These are phyloP conservation scores for Leccinum rimulosum DNA, from an alignment of 768 basidiomycete genomes.

Conservation along the genomic window DNA sequence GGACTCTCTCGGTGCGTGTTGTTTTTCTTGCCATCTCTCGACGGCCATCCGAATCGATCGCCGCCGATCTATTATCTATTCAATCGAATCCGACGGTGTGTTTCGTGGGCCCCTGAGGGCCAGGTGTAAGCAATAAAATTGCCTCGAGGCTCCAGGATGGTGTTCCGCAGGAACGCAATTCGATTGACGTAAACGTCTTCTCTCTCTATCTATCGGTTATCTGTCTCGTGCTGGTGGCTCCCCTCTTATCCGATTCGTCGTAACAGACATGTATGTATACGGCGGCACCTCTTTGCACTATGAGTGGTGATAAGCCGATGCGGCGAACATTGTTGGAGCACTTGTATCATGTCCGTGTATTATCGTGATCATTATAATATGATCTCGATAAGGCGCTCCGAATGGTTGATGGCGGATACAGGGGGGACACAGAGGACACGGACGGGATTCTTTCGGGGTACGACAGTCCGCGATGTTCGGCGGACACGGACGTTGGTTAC, in stretches of 20 bases:
- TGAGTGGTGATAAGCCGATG: slow-evolving; percentile 12
- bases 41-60: slow-evolving; percentile 8
- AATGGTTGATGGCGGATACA: slow-evolving; percentile 8
- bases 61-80: background rate
- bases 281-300: background rate
- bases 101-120: slow-evolving; percentile 7
- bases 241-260: background rate
- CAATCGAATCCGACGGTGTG: background rate
- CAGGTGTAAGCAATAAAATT: slow-evolving; percentile 2
- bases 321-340: background rate
- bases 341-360: background rate
- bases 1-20: background rate
- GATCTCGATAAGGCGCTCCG: background rate
- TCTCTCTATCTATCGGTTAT: slow-evolving; percentile 8
- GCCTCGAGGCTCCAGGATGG: slow-evolving; percentile 17
- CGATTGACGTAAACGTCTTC: slow-evolving; percentile 13
- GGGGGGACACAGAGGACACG: background rate
- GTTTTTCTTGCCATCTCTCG: background rate
- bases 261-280: background rate
- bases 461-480: background rate
- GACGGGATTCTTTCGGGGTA: background rate
- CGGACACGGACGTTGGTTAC: background rate
- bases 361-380: background rate
- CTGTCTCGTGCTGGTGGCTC: background rate
- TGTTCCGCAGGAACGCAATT: background rate